Conservation (phyloP, 1,139 yeast genomes). For the Magnusiomyces ingens region DNA sequence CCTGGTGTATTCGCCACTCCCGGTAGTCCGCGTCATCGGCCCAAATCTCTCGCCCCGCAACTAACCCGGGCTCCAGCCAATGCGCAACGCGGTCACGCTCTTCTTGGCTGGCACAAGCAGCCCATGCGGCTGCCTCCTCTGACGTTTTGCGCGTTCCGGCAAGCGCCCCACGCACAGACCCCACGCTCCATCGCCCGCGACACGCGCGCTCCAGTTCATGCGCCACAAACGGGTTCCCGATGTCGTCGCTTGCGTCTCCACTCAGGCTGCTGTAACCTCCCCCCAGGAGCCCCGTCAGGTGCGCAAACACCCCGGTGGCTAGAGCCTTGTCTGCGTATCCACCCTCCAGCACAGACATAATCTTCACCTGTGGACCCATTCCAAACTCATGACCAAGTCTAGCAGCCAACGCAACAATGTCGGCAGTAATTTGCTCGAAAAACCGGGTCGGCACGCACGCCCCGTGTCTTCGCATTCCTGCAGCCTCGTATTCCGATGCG, state of each 20-base stretch:
- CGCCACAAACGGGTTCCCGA: constrained; percentile 45
- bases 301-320: constrained; percentile 73
- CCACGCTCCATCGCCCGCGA: constrained; percentile 49
- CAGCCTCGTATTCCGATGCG: constrained; percentile 77
- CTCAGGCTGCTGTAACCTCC: too few relatives aligned
- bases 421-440: constrained; percentile 66
- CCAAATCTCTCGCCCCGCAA: too few relatives aligned
- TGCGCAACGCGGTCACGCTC: too few relatives aligned
- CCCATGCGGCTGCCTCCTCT: too few relatives aligned
- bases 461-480: constrained; percentile 79
- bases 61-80: too few relatives aligned
- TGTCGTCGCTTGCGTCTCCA: background rate
- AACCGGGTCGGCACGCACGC: constrained; percentile 80
- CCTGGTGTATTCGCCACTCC: too few relatives aligned
- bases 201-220: constrained; percentile 67
- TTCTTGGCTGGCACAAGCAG: too few relatives aligned
- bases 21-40: too few relatives aligned
- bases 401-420: constrained; percentile 58
- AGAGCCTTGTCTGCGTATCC: constrained; percentile 85
- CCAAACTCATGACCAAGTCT: background rate
- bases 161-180: too few relatives aligned
- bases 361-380: constrained; percentile 41
- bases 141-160: too few relatives aligned
- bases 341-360: constrained; percentile 72
- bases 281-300: constrained; percentile 48